These are phyloP conservation scores for Penicillium turbatum DNA, from an alignment of 495 filamentous ascomycete genomes.

Conservation along the genomic window DNA sequence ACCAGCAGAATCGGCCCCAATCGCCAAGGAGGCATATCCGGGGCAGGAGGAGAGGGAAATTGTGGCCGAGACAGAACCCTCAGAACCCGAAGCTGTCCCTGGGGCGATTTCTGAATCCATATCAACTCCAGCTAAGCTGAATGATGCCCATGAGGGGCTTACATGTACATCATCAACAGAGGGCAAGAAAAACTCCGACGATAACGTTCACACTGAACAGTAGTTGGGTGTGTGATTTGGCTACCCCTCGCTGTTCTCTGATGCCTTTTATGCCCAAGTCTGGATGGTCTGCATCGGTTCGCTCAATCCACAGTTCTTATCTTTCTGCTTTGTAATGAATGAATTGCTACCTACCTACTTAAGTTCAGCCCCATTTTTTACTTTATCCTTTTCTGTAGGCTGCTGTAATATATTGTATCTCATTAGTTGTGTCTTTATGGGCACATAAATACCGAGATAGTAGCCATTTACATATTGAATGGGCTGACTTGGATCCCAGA, in stretches of 20 bases:
- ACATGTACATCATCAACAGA: constrained; percentile 30
- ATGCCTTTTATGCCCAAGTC: background rate
- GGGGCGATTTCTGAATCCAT: constrained; percentile 2
- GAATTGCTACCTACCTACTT: background rate
- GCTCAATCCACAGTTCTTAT: background rate
- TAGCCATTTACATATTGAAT: too few species aligned
- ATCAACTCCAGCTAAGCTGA: constrained; percentile 13
- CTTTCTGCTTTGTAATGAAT: background rate
- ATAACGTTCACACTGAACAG: constrained; percentile 11
- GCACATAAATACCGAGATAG: too few species aligned
- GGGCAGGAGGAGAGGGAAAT: background rate
- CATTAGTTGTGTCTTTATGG: too few species aligned
- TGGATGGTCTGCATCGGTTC: background rate
- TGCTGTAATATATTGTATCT: background rate
- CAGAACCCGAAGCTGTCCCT: constrained; percentile 2
- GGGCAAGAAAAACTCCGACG: constrained; percentile 32
- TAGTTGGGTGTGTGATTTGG: background rate
- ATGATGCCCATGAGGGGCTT: constrained; percentile 25
- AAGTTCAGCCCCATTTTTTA: background rate
- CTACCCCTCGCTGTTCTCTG: background rate
- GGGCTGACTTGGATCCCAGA: too few species aligned
- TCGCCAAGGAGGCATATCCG: too few species aligned
- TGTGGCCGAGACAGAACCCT: background rate
- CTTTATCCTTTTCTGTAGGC: background rate
- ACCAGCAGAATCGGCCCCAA: background rate